phyloP scores from a whole-genome alignment of 306 rosid genomes.

The Corylus americana region DNA sequence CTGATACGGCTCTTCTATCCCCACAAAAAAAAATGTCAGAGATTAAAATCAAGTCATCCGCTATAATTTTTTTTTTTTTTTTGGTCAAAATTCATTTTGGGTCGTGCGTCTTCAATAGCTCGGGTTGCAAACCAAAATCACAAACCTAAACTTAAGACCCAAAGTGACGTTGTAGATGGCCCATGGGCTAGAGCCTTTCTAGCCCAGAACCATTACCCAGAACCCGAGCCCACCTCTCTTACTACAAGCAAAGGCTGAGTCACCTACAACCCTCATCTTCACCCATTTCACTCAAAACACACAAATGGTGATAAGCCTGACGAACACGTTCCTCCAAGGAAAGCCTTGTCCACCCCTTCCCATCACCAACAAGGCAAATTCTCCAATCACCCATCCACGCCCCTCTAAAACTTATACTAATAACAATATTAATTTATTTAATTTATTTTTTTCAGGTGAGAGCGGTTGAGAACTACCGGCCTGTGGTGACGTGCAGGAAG shows the following conservation, averaged over 20 bases:
- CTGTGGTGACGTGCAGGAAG: constrained; percentile 71
- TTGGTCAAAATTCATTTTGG: too few relatives aligned
- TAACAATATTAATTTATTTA: neutral
- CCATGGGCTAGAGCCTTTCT: too few relatives aligned
- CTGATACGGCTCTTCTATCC: too few relatives aligned
- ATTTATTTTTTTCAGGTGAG: constrained; percentile 27
- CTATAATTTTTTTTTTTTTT: too few relatives aligned
- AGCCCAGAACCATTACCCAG: neutral
- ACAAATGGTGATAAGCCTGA: constrained; percentile 64
- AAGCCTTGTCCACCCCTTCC: constrained; percentile 35
- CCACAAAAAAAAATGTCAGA: too few relatives aligned
- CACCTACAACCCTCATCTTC: constrained; percentile 31
- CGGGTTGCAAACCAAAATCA: too few relatives aligned
- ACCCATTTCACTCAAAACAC: neutral
- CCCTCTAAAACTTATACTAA: too few relatives aligned
- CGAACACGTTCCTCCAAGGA: constrained; percentile 52
- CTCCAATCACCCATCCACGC: neutral
- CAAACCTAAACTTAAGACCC: too few relatives aligned
- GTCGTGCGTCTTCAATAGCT: too few relatives aligned
- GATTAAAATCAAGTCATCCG: too few relatives aligned
- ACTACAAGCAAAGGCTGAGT: neutral
- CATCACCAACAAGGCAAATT: constrained; percentile 39
- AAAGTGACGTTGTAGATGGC: too few relatives aligned
- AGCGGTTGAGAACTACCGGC: constrained; percentile 22
- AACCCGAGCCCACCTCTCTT: neutral